Conservation (phyloP, 805 yeast species). For the Ogataea minuta region DNA sequence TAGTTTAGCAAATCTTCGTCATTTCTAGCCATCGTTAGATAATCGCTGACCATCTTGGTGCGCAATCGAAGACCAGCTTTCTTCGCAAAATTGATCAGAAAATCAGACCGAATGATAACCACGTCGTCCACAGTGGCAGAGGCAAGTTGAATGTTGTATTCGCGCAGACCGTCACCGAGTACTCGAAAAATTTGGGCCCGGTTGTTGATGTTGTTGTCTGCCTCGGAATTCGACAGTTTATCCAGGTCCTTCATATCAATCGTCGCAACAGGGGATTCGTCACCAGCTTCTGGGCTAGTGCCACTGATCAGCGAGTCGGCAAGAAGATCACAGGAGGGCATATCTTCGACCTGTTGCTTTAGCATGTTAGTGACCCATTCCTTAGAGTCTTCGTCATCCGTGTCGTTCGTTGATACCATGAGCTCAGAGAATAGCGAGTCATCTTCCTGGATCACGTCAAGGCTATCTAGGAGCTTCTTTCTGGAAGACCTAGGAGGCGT, state of each 20-base stretch:
- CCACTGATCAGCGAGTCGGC: conserved; percentile 12
- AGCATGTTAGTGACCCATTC: conserved; percentile 22
- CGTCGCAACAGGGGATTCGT: conserved; percentile 17
- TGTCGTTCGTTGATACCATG: conserved; percentile 9
- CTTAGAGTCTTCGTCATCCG: conserved; percentile 16
- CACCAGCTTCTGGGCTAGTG: conserved; percentile 20
- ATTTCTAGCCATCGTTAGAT: conserved; percentile 23
- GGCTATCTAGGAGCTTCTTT: conserved; percentile 4
- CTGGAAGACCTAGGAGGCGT: conserved; percentile 21
- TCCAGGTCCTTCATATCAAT: conserved; percentile 2
- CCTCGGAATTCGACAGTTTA: neutral
- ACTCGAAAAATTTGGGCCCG: conserved; percentile 14
- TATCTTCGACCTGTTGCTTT: conserved; percentile 13
- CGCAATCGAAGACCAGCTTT: conserved; percentile 20
- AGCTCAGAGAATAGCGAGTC: conserved; percentile 16
- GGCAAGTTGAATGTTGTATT: conserved; percentile 24
- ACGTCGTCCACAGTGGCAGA: conserved; percentile 19
- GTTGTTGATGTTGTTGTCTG: conserved; percentile 8
- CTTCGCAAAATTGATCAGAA: conserved; percentile 22
- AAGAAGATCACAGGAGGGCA: conserved; percentile 14
- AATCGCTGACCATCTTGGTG: conserved; percentile 28
- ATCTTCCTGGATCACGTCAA: conserved; percentile 14
- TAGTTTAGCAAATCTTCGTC: conserved; percentile 19
- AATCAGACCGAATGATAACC: conserved; percentile 28
- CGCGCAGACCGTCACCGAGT: conserved; percentile 24